A percentile compares a stretch with the other conserved stretches of the same genome.
phyloP scores from a whole-genome alignment of 108 stramenopile species.

The Cyclotella sp. region DNA sequence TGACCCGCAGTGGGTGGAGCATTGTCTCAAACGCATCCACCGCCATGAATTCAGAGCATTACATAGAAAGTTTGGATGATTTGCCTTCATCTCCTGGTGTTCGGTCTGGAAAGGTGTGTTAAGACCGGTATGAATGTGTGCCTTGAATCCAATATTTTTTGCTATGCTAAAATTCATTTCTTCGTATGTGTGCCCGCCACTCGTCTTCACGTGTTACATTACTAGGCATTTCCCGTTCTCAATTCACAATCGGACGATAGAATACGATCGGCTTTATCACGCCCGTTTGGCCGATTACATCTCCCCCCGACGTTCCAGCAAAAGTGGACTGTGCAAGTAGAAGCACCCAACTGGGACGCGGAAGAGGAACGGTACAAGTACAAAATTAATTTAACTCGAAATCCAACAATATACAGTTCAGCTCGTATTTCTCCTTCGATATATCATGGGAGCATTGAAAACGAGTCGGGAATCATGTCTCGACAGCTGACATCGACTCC shows the following conservation, averaged over 20 bases:
- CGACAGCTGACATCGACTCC: slow-evolving; percentile 1
- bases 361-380: slow-evolving; percentile 43
- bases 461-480: neutral
- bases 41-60: slow-evolving; percentile 45
- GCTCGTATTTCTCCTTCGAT: neutral
- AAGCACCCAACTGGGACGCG: slow-evolving; percentile 41
- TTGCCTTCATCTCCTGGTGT: slow-evolving; percentile 12
- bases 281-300: slow-evolving; percentile 41
- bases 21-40: slow-evolving; percentile 33
- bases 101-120: slow-evolving; percentile 24
- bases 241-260: slow-evolving; percentile 32
- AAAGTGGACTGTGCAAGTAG: slow-evolving; percentile 30
- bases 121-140: neutral
- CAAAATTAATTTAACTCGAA: slow-evolving; percentile 33
- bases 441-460: neutral
- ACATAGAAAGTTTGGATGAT: slow-evolving; percentile 43
- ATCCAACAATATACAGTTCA: neutral
- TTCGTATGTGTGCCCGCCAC: neutral
- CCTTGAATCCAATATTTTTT: neutral
- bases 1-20: slow-evolving; percentile 41
- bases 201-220: neutral
- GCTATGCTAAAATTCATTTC: neutral
- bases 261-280: slow-evolving; percentile 41
- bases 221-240: slow-evolving; percentile 38
- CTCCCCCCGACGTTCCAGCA: slow-evolving; percentile 29